phyloP scores from a whole-genome alignment of 2,329 filamentous ascomycete species.

The Thielaviopsis musarum region DNA sequence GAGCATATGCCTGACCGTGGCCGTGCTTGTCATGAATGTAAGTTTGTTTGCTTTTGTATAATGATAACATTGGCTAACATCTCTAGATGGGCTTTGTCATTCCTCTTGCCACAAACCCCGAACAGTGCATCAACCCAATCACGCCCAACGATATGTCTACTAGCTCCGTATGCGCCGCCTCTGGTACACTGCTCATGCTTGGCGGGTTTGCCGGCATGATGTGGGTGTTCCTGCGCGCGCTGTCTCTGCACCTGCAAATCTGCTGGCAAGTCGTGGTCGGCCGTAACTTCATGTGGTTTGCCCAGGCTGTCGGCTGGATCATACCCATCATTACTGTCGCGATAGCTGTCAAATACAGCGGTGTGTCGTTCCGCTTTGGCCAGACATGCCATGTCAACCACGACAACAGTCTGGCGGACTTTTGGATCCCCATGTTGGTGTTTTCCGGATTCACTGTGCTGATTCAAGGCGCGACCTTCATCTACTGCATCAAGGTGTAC shows the following conservation, averaged over 20 bases:
- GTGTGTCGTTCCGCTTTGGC: conserved; percentile 88
- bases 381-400: conserved; percentile 90
- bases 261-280: conserved; percentile 93
- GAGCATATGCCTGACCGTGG: conserved; percentile 68
- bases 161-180: conserved; percentile 67
- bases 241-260: conserved; percentile 91
- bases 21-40: conserved; percentile 64
- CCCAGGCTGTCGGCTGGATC: conserved; percentile 69
- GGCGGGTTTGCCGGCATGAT: conserved; percentile 73
- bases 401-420: conserved; percentile 60
- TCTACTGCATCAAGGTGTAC: conserved; percentile 91
- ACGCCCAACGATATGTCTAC: conserved; percentile 87
- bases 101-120: conserved; percentile 59
- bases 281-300: conserved; percentile 72
- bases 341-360: conserved; percentile 65
- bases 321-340: conserved; percentile 61
- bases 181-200: conserved; percentile 68
- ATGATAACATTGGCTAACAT: background rate
- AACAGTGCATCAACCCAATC: conserved; percentile 76
- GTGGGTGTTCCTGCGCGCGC: conserved; percentile 79
- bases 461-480: conserved; percentile 70
- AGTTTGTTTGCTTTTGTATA: conserved; percentile 21
- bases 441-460: conserved; percentile 63
- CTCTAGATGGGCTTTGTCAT: conserved; percentile 77
- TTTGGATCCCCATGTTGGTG: conserved; percentile 78